Conservation (phyloP, 2,329 filamentous ascomycete species). For the Fusarium sp. region DNA sequence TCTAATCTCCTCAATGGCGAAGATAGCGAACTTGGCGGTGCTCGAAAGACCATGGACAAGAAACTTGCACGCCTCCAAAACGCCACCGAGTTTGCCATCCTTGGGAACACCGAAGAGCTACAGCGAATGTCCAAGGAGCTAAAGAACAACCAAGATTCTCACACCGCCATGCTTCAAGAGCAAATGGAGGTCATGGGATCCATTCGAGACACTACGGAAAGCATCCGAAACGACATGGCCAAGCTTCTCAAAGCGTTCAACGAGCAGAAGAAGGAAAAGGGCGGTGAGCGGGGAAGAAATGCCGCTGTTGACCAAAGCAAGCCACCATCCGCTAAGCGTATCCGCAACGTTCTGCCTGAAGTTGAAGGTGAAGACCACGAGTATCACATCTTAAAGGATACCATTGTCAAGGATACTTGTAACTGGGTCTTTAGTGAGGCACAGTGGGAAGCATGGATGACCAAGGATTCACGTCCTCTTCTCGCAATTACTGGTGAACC, state of each 20-base stretch:
- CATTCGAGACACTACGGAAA: slow-evolving; percentile 42
- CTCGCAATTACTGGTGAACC: slow-evolving; percentile 44
- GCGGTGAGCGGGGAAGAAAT: slow-evolving; percentile 19
- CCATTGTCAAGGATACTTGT: slow-evolving; percentile 43
- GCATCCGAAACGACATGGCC: slow-evolving; percentile 41
- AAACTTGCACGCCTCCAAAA: slow-evolving; percentile 42
- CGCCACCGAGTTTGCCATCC: slow-evolving; percentile 47
- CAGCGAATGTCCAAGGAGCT: slow-evolving; percentile 42
- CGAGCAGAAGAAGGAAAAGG: slow-evolving; percentile 36
- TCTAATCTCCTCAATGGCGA: slow-evolving; percentile 42
- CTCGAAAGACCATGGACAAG: slow-evolving; percentile 44
- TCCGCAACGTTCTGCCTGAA: slow-evolving; percentile 39
- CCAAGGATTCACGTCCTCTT: slow-evolving; percentile 18
- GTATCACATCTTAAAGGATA: slow-evolving; percentile 44
- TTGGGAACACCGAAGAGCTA: slow-evolving; percentile 46
- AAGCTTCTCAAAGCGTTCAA: slow-evolving; percentile 42
- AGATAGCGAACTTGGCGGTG: slow-evolving; percentile 44
- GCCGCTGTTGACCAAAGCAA: slow-evolving; percentile 33
- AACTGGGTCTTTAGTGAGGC: slow-evolving; percentile 45
- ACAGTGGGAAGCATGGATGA: slow-evolving; percentile 42
- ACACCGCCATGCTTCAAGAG: slow-evolving; percentile 41
- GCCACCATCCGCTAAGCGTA: slow-evolving; percentile 35
- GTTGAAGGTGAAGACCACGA: slow-evolving; percentile 40
- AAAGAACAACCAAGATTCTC: slow-evolving; percentile 36
- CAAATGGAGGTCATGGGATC: slow-evolving; percentile 40